These are phyloP conservation scores for Dimocarpus longan DNA, from an alignment of 345 rosid genomes.

Conservation along the genomic window DNA sequence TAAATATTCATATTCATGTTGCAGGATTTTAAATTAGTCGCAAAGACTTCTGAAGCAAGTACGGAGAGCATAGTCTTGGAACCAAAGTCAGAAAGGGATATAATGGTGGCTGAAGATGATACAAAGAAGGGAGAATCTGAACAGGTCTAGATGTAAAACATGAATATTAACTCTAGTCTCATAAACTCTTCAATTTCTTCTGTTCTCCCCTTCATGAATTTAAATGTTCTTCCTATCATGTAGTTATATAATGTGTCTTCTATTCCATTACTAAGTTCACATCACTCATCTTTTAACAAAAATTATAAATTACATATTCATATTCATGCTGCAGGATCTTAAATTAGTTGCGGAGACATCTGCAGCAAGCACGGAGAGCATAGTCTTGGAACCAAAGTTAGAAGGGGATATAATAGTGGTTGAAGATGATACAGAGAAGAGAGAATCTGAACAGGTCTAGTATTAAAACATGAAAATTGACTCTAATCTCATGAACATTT, in stretches of 20 bases:
- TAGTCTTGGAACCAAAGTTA: neutral
- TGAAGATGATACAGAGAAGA: conserved; percentile 20
- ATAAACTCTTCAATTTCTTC: neutral
- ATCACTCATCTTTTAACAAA: too few species aligned
- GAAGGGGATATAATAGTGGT: neutral
- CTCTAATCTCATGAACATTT: neutral
- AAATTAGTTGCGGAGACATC: neutral
- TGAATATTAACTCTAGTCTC: neutral
- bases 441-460: conserved; percentile 33
- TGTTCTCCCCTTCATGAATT: neutral
- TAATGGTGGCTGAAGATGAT: conserved; percentile 22
- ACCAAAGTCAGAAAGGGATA: neutral
- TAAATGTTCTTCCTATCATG: neutral
- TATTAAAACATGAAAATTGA: neutral
- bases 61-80: neutral
- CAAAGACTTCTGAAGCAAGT: conserved; percentile 1
- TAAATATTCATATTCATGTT: neutral
- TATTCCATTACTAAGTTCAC: too few species aligned
- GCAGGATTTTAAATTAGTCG: neutral
- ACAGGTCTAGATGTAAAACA: conserved; percentile 30
- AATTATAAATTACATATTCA: too few species aligned
- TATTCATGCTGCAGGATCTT: neutral
- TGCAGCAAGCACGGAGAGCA: neutral
- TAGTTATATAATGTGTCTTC: neutral
- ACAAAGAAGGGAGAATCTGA: conserved; percentile 28